phyloP scores from a whole-genome alignment of 208 protist species.

The Borovskyia barvae region DNA sequence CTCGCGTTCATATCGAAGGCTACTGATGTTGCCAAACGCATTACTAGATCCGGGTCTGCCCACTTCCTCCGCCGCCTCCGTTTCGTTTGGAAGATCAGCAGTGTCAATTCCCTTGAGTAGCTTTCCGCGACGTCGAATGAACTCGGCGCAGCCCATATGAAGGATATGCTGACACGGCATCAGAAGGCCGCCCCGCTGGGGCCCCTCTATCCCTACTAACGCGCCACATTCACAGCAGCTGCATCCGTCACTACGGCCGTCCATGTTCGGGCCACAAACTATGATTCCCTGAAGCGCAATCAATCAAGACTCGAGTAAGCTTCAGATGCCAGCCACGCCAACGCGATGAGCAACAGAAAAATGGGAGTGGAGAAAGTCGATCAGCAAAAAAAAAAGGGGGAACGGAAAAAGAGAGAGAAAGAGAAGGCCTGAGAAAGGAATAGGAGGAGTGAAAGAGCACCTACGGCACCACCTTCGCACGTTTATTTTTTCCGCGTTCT shows the following conservation, averaged over 20 bases:
- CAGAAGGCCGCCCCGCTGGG: conserved; percentile 58
- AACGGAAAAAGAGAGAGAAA: background rate
- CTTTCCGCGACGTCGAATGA: conserved; percentile 39
- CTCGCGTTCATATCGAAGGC: conserved; percentile 2
- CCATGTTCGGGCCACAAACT: no score
- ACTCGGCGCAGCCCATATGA: conserved; percentile 78
- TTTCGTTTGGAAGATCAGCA: conserved; percentile 8
- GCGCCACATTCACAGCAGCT: conserved; percentile 78
- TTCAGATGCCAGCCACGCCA: no score
- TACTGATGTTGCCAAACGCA: background rate
- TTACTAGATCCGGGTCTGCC: background rate
- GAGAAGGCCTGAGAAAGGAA: background rate
- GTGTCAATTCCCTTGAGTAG: conserved; percentile 13
- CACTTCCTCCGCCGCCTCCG: background rate
- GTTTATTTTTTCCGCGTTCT: no score
- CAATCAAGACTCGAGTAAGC: no score
- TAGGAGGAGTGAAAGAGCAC: background rate
- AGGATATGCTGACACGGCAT: conserved; percentile 85
- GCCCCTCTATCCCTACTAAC: conserved; percentile 58
- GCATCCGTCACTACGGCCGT: conserved; percentile 11
- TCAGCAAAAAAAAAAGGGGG: no score
- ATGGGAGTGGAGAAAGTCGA: no score
- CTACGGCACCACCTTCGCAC: no score
- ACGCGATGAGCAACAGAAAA: no score
- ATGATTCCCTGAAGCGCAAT: no score